Evolutionary conservation across 2,329 filamentous ascomycete species (phyloP).

Genomic region (Fusarium musae): DNA sequence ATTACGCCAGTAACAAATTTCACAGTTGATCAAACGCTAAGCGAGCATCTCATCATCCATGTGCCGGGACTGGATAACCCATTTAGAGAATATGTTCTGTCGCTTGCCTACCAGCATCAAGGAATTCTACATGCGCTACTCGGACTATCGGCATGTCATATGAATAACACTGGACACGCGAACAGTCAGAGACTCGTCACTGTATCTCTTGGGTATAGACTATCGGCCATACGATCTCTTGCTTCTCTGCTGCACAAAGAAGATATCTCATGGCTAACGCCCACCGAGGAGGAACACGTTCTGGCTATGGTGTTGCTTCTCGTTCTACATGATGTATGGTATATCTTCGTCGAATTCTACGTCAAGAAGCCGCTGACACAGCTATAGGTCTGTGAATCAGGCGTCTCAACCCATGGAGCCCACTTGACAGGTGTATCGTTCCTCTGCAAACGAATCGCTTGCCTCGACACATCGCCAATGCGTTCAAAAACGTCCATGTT

Average conservation of each 20-base stretch:
- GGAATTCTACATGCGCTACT: slow-evolving; percentile 45
- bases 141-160: slow-evolving; percentile 43
- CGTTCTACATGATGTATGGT: slow-evolving; percentile 42
- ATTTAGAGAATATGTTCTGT: slow-evolving; percentile 38
- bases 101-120: slow-evolving; percentile 39
- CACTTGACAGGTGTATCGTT: slow-evolving; percentile 45
- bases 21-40: slow-evolving; percentile 37
- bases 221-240: slow-evolving; percentile 39
- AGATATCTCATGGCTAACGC: slow-evolving; percentile 9
- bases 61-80: slow-evolving; percentile 36
- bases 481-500: slow-evolving; percentile 35
- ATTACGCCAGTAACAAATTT: not conserved
- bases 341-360: accelerated
- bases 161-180: slow-evolving; percentile 27
- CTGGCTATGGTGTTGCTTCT: slow-evolving; percentile 42
- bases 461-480: slow-evolving; percentile 2
- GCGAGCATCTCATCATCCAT: slow-evolving; percentile 33
- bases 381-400: slow-evolving; percentile 42
- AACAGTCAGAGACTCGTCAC: slow-evolving; percentile 17
- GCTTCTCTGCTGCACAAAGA: slow-evolving; percentile 34
- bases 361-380: not conserved
- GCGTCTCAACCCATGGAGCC: slow-evolving; percentile 42
- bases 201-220: slow-evolving; percentile 35
- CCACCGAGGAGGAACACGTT: slow-evolving; percentile 38
- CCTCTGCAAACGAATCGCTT: slow-evolving; percentile 41